Percentiles rank a stretch among this genome's conserved stretches.
phyloP scores from a whole-genome alignment of 371 early-diverging fungal species.

The Mucor mucedo region DNA sequence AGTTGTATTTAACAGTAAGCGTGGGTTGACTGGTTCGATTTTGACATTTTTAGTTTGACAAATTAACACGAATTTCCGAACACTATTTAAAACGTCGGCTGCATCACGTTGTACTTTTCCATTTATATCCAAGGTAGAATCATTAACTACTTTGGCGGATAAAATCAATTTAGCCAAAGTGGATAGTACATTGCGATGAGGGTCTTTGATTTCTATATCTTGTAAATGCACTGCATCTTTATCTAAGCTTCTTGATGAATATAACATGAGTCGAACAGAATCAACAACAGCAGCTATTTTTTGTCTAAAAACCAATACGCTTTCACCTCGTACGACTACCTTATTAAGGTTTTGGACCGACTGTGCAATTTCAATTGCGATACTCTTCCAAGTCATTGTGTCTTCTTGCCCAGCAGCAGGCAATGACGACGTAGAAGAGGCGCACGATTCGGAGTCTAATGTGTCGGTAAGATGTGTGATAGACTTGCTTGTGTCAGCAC shows the following conservation, averaged over 20 bases:
- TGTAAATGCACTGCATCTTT: slow-evolving; percentile 69
- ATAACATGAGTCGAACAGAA: slow-evolving; percentile 86
- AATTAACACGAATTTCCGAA: slow-evolving; percentile 68
- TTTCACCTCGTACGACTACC: slow-evolving; percentile 57
- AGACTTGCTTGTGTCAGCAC: too few species aligned
- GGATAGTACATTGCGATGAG: slow-evolving; percentile 75
- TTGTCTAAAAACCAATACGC: slow-evolving; percentile 3
- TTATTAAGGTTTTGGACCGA: slow-evolving; percentile 68
- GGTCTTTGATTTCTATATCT: slow-evolving; percentile 66
- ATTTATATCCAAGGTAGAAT: slow-evolving; percentile 18
- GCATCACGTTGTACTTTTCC: slow-evolving; percentile 47
- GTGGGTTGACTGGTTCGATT: slow-evolving; percentile 35
- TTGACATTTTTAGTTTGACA: slow-evolving; percentile 47
- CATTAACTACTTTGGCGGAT: slow-evolving; percentile 48
- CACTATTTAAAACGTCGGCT: slow-evolving; percentile 73
- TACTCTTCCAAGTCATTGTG: slow-evolving; percentile 31
- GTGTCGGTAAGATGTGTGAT: not conserved
- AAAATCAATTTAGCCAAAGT: slow-evolving; percentile 82
- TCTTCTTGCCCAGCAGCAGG: slow-evolving; percentile 4
- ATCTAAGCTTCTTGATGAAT: slow-evolving; percentile 76
- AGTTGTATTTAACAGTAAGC: slow-evolving; percentile 21
- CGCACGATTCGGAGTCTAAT: not conserved
- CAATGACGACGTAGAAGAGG: not conserved
- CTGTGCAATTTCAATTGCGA: slow-evolving; percentile 64
- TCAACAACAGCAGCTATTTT: slow-evolving; percentile 64